Conservation (phyloP, 768 basidiomycete species). For the Serendipita indica region DNA sequence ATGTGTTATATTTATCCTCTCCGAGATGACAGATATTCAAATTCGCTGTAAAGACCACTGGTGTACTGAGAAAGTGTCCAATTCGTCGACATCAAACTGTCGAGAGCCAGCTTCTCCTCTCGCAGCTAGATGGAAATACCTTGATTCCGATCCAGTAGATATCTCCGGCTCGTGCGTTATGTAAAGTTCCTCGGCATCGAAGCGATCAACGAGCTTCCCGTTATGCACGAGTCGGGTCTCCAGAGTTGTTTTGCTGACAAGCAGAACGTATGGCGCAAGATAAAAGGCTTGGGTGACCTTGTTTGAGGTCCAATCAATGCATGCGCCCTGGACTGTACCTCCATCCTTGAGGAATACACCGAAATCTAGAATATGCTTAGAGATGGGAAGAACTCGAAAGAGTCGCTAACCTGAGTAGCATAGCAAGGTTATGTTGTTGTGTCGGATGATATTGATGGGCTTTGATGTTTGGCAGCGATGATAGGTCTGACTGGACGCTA, state of each 20-base stretch:
- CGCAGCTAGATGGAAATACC: background rate
- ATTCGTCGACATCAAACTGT: background rate
- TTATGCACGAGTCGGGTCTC: background rate
- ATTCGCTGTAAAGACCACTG: background rate
- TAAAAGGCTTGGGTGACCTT: background rate
- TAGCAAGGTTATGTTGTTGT: background rate
- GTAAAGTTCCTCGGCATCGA: background rate
- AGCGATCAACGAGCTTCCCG: background rate
- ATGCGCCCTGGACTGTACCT: background rate
- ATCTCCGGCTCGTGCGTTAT: background rate
- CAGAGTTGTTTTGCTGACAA: background rate
- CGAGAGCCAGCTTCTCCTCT: background rate
- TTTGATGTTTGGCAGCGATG: constrained; percentile 2
- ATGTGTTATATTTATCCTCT: no score
- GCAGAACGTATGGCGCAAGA: background rate
- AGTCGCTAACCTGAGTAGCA: background rate
- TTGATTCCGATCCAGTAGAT: background rate
- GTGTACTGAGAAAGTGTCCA: background rate
- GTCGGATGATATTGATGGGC: background rate
- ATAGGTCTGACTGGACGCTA: background rate
- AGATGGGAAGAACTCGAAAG: background rate
- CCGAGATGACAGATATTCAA: no score
- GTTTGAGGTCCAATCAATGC: background rate
- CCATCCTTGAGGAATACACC: background rate
- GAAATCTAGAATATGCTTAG: background rate